Evolutionary conservation across 192 early-diverging fungal species (phyloP), one percentile per base, ranked within the genome.

Genomic region (Phlyctochytrium bullatum): DNA sequence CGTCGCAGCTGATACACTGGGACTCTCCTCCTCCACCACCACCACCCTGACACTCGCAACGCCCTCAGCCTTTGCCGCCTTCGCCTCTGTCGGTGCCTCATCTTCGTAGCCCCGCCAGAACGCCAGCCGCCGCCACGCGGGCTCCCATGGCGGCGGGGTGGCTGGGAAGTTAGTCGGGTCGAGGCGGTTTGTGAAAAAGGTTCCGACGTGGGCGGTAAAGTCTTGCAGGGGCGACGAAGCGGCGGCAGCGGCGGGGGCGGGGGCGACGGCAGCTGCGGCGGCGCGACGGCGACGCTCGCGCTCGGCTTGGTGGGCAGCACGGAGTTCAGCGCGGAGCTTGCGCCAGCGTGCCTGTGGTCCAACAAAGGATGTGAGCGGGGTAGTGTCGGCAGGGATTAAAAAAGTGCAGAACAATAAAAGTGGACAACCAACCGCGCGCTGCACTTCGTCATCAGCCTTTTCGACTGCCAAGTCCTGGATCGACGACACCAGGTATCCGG

Each of bases 141-240:
- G 40, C 10, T n/a, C 40, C 40, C 40, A n/a, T 50, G 40, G 40
- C 40, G 40, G 40, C 12, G 40, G 10, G 10, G n/a, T 14, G n/a
- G 12, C 40, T 50, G 40, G 40, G 40, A 50, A 50, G 40, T 14
- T 10, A n/a, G n/a, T 50, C 40, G n/a, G n/a, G n/a, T n/a, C n/a
- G 40, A 50, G 40, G n/a, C 10, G 12, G 40, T 50, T 50, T 50
- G 40, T 50, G n/a, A n/a, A 50, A n/a, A 50, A 50, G 40, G 40
- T 14, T 10, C n/a, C 40, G 40, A 50, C n/a, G 40, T 10, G 40
- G 12, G 12, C n/a, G 40, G 40, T 50, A 14, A n/a, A n/a, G 10
- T 50, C 12, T 50, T 50, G 40, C 40, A n/a, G 40, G 40, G 40
- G 40, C n/a, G n/a, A n/a, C n/a, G n/a, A n/a, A n/a, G n/a, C n/a